These are phyloP conservation scores for Trametes meyenii DNA, from an alignment of 768 basidiomycete genomes.

Conservation along the genomic window DNA sequence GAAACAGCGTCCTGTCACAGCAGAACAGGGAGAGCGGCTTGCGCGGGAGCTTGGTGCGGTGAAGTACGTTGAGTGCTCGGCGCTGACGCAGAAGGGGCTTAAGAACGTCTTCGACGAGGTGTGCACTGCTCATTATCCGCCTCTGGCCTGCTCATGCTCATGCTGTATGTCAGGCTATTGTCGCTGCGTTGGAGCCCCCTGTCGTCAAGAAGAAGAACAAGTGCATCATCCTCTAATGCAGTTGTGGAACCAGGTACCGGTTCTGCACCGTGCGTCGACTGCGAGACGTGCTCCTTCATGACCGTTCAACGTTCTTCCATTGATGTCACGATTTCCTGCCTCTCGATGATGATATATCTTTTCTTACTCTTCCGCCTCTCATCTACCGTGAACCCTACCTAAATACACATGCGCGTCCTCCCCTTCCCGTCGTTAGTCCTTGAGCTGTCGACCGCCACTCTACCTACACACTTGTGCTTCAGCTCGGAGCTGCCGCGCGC, in stretches of 20 bases:
- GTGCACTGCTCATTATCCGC: conserved; percentile 37
- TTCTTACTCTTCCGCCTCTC: conserved; percentile 24
- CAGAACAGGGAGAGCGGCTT: conserved; percentile 89
- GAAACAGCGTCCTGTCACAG: conserved; percentile 91
- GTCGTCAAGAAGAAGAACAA: conserved; percentile 77
- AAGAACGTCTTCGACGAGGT: conserved; percentile 99
- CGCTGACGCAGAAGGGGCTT: conserved; percentile 97
- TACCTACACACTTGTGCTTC: conserved; percentile 5
- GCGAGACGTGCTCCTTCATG: conserved; percentile 17
- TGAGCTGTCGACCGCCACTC: conserved; percentile 1
- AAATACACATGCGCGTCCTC: conserved; percentile 26
- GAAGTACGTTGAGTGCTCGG: conserved; percentile 99
- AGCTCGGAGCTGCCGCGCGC: conserved; percentile 20
- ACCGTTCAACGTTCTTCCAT: conserved; percentile 25
- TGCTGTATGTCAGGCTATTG: conserved; percentile 73
- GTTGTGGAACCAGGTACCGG: not conserved
- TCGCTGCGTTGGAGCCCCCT: conserved; percentile 97
- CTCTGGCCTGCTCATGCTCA: conserved; percentile 7
- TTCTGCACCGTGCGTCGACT: conserved; percentile 3
- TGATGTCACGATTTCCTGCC: conserved; percentile 31
- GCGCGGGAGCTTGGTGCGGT: conserved; percentile 98
- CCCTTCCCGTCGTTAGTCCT: conserved; percentile 11
- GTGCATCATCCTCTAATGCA: conserved; percentile 79
- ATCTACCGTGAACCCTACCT: conserved; percentile 24
- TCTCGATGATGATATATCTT: conserved; percentile 27